These are phyloP conservation scores for Clavariopsis aquatica DNA, from an alignment of 495 filamentous ascomycete species.

Conservation along the genomic window DNA sequence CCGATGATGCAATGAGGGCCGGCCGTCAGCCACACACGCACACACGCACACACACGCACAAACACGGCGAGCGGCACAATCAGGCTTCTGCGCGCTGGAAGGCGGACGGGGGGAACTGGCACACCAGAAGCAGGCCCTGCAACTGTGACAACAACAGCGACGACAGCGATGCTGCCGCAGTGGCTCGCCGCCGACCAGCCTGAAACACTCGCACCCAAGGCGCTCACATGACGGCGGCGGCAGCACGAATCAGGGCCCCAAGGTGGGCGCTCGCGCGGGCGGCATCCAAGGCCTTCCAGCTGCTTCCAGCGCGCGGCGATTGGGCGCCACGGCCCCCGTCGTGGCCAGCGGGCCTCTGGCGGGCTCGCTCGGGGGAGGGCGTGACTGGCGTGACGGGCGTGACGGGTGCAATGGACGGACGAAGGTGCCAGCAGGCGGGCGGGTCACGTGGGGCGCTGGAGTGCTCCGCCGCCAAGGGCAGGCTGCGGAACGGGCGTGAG, in stretches of 20 bases:
- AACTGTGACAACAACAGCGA: too few species aligned
- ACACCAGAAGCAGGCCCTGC: too few species aligned
- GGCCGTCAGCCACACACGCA: background rate
- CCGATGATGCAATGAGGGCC: slow-evolving; percentile 25
- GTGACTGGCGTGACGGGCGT: slow-evolving; percentile 25
- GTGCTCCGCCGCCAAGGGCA: background rate
- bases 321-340: slow-evolving; percentile 26
- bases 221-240: background rate
- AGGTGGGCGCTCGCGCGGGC: background rate
- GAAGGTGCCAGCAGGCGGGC: background rate
- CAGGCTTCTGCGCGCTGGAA: too few species aligned
- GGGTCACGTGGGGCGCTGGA: too few species aligned
- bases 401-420: background rate
- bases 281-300: slow-evolving; percentile 26
- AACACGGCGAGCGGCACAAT: too few species aligned
- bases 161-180: too few species aligned
- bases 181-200: too few species aligned
- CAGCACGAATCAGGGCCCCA: slow-evolving; percentile 18
- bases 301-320: slow-evolving; percentile 28
- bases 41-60: too few species aligned
- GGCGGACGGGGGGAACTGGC: too few species aligned
- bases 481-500: background rate
- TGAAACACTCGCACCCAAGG: slow-evolving; percentile 6
- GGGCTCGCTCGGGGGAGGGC: slow-evolving; percentile 9
- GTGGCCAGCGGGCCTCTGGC: slow-evolving; percentile 10